A percentile compares a stretch with the other conserved stretches of the same genome.
These are phyloP conservation scores for Novakomyces olei DNA, from an alignment of 805 yeast species.

Conservation along the genomic window DNA sequence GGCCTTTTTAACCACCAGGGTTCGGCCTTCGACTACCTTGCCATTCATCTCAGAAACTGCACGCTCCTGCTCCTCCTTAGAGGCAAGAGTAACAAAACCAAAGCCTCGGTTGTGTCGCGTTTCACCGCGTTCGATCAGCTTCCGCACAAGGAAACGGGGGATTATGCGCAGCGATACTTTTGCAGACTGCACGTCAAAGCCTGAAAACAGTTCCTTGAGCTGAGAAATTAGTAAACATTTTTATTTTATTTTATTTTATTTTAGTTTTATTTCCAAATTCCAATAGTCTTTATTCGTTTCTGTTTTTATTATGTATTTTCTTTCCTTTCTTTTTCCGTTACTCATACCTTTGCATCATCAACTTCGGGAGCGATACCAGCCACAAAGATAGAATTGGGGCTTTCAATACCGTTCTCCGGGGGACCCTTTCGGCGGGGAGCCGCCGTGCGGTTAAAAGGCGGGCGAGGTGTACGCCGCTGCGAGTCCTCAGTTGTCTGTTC, in stretches of 20 bases:
- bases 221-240: too few relatives aligned
- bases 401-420: conserved; percentile 29
- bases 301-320: too few relatives aligned
- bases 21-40: conserved; percentile 39
- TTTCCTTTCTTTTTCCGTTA: too few relatives aligned
- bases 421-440: conserved; percentile 12
- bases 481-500: too few relatives aligned
- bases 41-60: conserved; percentile 60
- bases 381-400: conserved; percentile 37
- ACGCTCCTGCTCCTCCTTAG: conserved; percentile 37
- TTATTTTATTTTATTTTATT: too few relatives aligned
- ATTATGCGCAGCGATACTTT: conserved; percentile 34
- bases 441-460: too few relatives aligned
- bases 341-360: too few relatives aligned
- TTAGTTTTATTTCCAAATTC: too few relatives aligned
- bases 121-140: conserved; percentile 25
- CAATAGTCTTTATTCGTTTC: too few relatives aligned
- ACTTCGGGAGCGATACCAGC: conserved; percentile 9
- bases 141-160: conserved; percentile 23
- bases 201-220: conserved; percentile 13
- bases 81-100: conserved; percentile 35
- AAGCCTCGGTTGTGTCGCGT: conserved; percentile 35
- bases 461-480: too few relatives aligned
- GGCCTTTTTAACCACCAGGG: conserved; percentile 48
- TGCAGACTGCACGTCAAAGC: conserved; percentile 30